phyloP scores from a whole-genome alignment of 2,329 filamentous ascomycete genomes.

The Domatiomyces globalis region DNA sequence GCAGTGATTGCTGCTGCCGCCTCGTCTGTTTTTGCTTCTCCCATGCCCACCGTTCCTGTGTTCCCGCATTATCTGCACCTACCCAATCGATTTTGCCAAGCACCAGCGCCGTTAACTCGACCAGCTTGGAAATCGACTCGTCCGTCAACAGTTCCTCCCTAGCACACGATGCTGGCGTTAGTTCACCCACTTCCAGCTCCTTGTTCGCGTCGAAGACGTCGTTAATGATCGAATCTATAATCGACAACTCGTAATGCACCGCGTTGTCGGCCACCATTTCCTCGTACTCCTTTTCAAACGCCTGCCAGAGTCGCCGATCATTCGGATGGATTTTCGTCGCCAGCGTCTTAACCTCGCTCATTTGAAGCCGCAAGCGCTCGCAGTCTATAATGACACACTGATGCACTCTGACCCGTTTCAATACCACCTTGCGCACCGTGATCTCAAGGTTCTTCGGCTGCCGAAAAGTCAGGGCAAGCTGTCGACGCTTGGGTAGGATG shows the following conservation, averaged over 20 bases:
- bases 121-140: slow-evolving; percentile 12
- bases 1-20: slow-evolving; percentile 2
- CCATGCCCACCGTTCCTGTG: slow-evolving; percentile 5
- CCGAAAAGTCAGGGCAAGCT: slow-evolving; percentile 21
- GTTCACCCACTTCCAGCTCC: slow-evolving; percentile 23
- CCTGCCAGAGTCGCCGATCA: slow-evolving; percentile 20
- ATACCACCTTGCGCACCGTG: slow-evolving; percentile 9
- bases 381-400: slow-evolving; percentile 19
- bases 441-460: slow-evolving; percentile 14
- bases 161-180: slow-evolving; percentile 21
- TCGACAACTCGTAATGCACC: slow-evolving; percentile 28
- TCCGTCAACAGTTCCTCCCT: slow-evolving; percentile 19
- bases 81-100: slow-evolving; percentile 27
- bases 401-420: slow-evolving; percentile 7
- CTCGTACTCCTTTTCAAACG: slow-evolving; percentile 16
- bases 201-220: slow-evolving; percentile 22
- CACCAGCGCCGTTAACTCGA: slow-evolving; percentile 23
- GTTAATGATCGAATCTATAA: slow-evolving; percentile 26
- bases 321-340: slow-evolving; percentile 15
- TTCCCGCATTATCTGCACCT: slow-evolving; percentile 19
- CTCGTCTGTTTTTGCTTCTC: slow-evolving; percentile 1
- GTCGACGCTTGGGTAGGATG: slow-evolving; percentile 19
- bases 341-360: slow-evolving; percentile 28
- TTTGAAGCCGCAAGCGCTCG: slow-evolving; percentile 17
- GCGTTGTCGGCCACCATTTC: slow-evolving; percentile 23